Percentiles rank a stretch among this genome's conserved stretches.
Evolutionary conservation across 306 rosid species (phyloP).

Genomic region (Acacia crassicarpa): DNA sequence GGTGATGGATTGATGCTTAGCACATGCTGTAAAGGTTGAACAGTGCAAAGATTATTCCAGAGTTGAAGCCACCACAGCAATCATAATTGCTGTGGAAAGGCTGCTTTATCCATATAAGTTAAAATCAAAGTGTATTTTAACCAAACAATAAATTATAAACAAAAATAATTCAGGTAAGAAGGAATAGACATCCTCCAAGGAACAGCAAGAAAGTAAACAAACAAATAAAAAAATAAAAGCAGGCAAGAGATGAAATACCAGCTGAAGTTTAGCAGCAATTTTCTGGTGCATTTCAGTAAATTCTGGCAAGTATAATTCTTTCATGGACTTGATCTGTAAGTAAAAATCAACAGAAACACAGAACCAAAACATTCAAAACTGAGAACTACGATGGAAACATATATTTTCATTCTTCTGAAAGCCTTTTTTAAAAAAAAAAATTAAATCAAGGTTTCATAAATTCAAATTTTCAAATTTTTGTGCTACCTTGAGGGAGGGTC

Average conservation of each 20-base stretch:
- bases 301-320: conserved; percentile 61
- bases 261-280: conserved; percentile 57
- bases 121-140: neutral
- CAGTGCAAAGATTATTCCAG: conserved; percentile 2
- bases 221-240: neutral
- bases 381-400: conserved; percentile 12
- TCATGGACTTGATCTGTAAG: conserved; percentile 69
- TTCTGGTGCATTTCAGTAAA: conserved; percentile 59
- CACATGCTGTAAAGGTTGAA: neutral
- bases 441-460: neutral
- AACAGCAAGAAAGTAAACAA: neutral
- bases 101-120: conserved; percentile 17
- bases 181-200: neutral
- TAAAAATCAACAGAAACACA: conserved; percentile 27
- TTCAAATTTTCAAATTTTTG: conserved; percentile 9
- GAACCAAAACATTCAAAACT: conserved; percentile 23
- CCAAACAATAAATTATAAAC: neutral
- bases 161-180: neutral
- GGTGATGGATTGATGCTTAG: conserved; percentile 10
- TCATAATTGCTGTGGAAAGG: conserved; percentile 10
- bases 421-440: neutral
- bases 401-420: conserved; percentile 2
- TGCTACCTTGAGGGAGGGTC: conserved; percentile 9
- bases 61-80: conserved; percentile 8
- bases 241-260: conserved; percentile 42